A percentile compares a stretch with the other conserved stretches of the same genome.
These are phyloP conservation scores for Salvia splendens DNA, from an alignment of 257 asterid species.

Conservation along the genomic window DNA sequence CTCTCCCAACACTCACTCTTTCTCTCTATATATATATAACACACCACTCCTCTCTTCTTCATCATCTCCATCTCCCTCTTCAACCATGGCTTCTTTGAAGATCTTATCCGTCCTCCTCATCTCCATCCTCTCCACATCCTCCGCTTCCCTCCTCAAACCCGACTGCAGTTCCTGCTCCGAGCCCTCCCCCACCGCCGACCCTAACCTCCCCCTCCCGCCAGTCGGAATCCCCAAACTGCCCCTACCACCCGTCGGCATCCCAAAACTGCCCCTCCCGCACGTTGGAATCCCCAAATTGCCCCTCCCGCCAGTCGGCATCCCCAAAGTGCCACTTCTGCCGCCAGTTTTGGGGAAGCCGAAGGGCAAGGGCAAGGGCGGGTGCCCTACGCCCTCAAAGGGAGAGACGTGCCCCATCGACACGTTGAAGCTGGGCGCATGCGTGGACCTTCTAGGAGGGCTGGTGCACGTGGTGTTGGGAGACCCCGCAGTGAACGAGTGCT, in stretches of 20 bases:
- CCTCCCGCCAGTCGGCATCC: conserved; percentile 25
- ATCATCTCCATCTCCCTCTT: neutral
- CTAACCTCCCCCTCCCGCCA: neutral
- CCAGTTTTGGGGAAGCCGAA: neutral
- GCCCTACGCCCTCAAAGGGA: conserved; percentile 37
- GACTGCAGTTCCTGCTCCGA: conserved; percentile 55
- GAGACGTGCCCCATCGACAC: conserved; percentile 70
- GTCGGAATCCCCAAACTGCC: conserved; percentile 17
- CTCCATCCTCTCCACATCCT: conserved; percentile 48
- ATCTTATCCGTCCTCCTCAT: conserved; percentile 49
- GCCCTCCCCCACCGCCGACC: conserved; percentile 24
- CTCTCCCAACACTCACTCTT: conserved; percentile 29
- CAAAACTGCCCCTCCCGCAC: conserved; percentile 22
- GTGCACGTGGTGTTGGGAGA: conserved; percentile 69
- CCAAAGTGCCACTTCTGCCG: conserved; percentile 31
- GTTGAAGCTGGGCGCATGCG: conserved; percentile 76
- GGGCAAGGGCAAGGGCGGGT: neutral
- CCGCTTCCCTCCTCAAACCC: conserved; percentile 39
- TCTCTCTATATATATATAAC: conserved; percentile 35
- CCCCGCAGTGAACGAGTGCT: conserved; percentile 70
- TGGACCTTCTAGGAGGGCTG: conserved; percentile 82
- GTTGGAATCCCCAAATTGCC: conserved; percentile 26
- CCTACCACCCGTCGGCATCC: conserved; percentile 26
- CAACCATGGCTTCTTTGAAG: conserved; percentile 52
- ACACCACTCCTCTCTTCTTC: neutral